A percentile compares a stretch with the other conserved stretches of the same genome.
phyloP scores from a whole-genome alignment of 2,329 filamentous ascomycete genomes.

The Aspergillus proliferans region DNA sequence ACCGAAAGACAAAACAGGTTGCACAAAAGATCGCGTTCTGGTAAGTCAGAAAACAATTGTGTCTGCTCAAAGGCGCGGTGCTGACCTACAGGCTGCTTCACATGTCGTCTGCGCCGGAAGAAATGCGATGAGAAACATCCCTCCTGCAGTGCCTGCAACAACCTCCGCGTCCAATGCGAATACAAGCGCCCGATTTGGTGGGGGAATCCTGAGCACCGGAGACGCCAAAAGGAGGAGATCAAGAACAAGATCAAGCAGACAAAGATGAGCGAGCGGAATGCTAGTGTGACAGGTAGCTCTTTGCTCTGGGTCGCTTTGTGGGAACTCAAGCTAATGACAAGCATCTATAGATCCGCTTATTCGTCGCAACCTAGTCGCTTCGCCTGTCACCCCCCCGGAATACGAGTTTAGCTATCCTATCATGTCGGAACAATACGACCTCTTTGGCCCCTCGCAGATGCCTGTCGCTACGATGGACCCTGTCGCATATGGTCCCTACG shows the following conservation, averaged over 20 bases:
- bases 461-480: constrained; percentile 51
- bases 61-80: background rate
- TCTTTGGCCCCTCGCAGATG: constrained; percentile 34
- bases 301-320: background rate
- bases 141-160: constrained; percentile 58
- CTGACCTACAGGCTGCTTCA: constrained; percentile 53
- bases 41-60: constrained; percentile 52
- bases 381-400: constrained; percentile 60
- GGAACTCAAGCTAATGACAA: constrained; percentile 3
- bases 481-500: constrained; percentile 52
- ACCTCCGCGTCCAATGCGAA: constrained; percentile 80
- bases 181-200: constrained; percentile 98
- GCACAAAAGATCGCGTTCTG: constrained; percentile 90
- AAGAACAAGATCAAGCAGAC: constrained; percentile 97
- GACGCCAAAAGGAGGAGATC: constrained; percentile 86
- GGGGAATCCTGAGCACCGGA: constrained; percentile 83
- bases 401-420: constrained; percentile 64
- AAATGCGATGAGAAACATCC: constrained; percentile 64
- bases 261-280: constrained; percentile 82
- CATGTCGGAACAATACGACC: constrained; percentile 40
- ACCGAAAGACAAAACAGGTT: constrained; percentile 68
- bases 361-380: constrained; percentile 31
- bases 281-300: constrained; percentile 40
- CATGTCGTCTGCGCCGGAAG: constrained; percentile 61
- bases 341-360: constrained; percentile 8